A percentile compares a stretch with the other conserved stretches of the same genome.
phyloP scores from a whole-genome alignment of 345 rosid genomes.

The Syzygium jambos region DNA sequence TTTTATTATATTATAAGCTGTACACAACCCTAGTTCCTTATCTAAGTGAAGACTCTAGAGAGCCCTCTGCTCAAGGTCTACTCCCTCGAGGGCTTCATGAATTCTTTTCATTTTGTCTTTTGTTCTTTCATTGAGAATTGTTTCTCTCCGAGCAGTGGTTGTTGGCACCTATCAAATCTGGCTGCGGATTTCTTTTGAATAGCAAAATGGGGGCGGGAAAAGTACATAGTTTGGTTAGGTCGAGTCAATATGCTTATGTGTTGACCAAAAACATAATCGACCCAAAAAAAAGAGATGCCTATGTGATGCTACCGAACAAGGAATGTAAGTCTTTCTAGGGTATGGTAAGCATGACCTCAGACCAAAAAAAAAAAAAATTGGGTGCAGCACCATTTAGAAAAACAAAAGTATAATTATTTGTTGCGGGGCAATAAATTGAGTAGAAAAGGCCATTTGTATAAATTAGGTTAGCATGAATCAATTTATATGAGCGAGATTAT shows the following conservation, averaged over 20 bases:
- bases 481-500: not conserved
- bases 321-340: not conserved
- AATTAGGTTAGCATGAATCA: not conserved
- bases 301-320: not conserved
- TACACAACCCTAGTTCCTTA: not conserved
- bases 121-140: not conserved
- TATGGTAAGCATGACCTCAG: not conserved
- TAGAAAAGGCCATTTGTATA: not conserved
- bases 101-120: not conserved
- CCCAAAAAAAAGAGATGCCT: too few relatives aligned
- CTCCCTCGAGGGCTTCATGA: not conserved
- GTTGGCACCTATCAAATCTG: not conserved
- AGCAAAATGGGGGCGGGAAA: not conserved
- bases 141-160: not conserved
- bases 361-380: not conserved
- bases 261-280: too few relatives aligned
- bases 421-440: not conserved
- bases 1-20: not conserved
- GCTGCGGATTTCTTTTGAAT: not conserved
- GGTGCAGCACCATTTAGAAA: not conserved
- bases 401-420: not conserved
- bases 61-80: not conserved
- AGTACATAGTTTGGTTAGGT: not conserved
- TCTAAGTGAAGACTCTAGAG: not conserved
- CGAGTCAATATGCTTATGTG: not conserved